Evolutionary conservation across 2,329 filamentous ascomycete species (phyloP), one percentile per base, ranked within the genome.

Genomic region (Fusarium avenaceum): DNA sequence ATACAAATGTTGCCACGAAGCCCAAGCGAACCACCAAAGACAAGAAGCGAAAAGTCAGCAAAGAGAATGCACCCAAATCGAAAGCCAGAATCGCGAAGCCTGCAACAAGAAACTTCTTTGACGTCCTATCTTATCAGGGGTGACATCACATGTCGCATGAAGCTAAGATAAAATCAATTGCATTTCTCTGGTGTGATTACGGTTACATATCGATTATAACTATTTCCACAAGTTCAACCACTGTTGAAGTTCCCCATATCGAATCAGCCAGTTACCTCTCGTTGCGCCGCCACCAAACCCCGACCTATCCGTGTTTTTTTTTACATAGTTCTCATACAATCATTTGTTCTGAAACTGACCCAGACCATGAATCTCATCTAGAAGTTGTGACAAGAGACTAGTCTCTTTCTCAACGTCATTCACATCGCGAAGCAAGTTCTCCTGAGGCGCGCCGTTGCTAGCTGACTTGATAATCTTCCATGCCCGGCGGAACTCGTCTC

Each of bases 401-500:
- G 43, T 51, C n/a, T 57, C 61, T 24, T 75, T 68, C 8, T 72
- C 65, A 11, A 63, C 51, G 13, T 76, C 71, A 24, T 85, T 76
- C 68, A 83, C 72, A 77, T 91, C 80, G 66, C 87, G 74, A 65
- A 88, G 70, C 74, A 92, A 72, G 53, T 87, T 73, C 65, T 90
- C 86, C 7, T 77, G 72, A 7, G 65, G 59, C 6, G 60, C 69
- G 3, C 73, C 78, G 43, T 80, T 82, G 6, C 87, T 85, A 4
- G 86, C 79, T 8, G 78, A 78, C 67, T 81, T 83, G 65, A 94
- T 87, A 59, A 96, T 90, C 35, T 87, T 83, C 87, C 92, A 92
- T 4, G 92, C 93, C 20, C 93, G 86, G 19, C 92, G 86, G 74
- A 97, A 96, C 78, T 97, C 93, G 72, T 96, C 91, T 40, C 92